Evolutionary conservation across 2,329 filamentous ascomycete genomes (phyloP), one percentile per base, ranked within the genome.

Genomic region (Parafenestella ontariensis): DNA sequence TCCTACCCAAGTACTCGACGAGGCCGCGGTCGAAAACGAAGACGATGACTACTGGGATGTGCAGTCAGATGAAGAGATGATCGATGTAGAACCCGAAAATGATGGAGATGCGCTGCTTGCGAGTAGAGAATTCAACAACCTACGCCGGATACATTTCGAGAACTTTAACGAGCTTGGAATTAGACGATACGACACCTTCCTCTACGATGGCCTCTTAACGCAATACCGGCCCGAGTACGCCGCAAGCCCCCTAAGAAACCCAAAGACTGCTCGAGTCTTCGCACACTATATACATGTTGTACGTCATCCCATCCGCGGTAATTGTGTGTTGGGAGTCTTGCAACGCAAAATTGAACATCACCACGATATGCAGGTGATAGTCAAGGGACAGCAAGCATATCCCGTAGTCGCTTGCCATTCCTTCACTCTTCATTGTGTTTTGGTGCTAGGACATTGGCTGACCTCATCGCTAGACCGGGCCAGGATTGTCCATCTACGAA

Each of bases 401-500:
- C 4, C 15, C 18, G 36, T 23, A 24, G 11, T 28, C 3, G n/a
- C 11, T 21, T 26, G 8, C 7, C 9, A 31, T 13, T 15, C 10
- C 26, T 33, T 17, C 15, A 3, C n/a, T 28, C 21, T 13, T 3
- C 18, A 4, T 17, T 15, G 5, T 18, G 10, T 15, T 11, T n/a
- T 15, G 31, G 39, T 29, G 11, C 6, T n/a, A 24, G 17, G 21
- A 3, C 39, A 20, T 1, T 45, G n/a, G 41, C 65, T 68, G 20
- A 66, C 17, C 0, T 39, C 1, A 8, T 4, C 10, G n/a, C 17
- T 20, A 68, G 65, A 96, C 92, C 2, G 93, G 89, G 0, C 91
- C 92, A 0, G 90, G 86, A 61, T 85, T 98, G 70, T 96, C 93
- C 1, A 83, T 96, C 24, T 96, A 91, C 71, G 93, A 98, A 75